Percentiles rank a stretch among this genome's conserved stretches.
Evolutionary conservation across 2,329 filamentous ascomycete species (phyloP).

Genomic region (Hymenoscyphus infarciens): DNA sequence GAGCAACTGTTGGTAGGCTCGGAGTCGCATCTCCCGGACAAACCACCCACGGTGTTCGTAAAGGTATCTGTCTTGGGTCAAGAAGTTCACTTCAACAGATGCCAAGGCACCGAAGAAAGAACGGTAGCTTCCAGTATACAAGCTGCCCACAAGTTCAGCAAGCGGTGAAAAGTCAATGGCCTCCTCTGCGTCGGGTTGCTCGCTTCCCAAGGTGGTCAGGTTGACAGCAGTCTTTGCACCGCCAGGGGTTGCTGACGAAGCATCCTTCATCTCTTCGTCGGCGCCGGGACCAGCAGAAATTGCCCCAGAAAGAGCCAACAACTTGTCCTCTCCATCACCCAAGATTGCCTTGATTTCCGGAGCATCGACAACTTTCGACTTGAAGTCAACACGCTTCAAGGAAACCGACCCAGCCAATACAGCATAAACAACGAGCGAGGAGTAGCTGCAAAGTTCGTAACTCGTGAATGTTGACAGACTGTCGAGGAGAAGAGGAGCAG

Average conservation of each 20-base stretch:
- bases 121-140: conserved; percentile 93
- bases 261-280: conserved; percentile 72
- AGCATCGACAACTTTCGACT: conserved; percentile 96
- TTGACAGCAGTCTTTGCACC: conserved; percentile 74
- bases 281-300: conserved; percentile 77
- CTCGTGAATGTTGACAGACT: conserved; percentile 97
- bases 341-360: conserved; percentile 98
- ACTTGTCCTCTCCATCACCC: conserved; percentile 82
- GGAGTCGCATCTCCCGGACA: conserved; percentile 95
- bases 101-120: conserved; percentile 89
- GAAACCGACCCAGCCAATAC: conserved; percentile 92
- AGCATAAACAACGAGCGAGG: conserved; percentile 88
- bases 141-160: conserved; percentile 79
- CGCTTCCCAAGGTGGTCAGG: conserved; percentile 74
- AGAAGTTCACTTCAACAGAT: conserved; percentile 87
- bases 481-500: conserved; percentile 90
- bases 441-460: conserved; percentile 97
- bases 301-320: conserved; percentile 75
- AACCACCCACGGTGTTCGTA: conserved; percentile 97
- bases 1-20: conserved; percentile 93
- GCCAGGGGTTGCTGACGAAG: conserved; percentile 47
- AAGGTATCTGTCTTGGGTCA: conserved; percentile 90
- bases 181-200: conserved; percentile 73
- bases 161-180: conserved; percentile 87
- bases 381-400: conserved; percentile 96